Percentiles rank a stretch among this genome's conserved stretches.
These are phyloP conservation scores for Camellia japonica DNA, from an alignment of 148 eudicot species.

Conservation along the genomic window DNA sequence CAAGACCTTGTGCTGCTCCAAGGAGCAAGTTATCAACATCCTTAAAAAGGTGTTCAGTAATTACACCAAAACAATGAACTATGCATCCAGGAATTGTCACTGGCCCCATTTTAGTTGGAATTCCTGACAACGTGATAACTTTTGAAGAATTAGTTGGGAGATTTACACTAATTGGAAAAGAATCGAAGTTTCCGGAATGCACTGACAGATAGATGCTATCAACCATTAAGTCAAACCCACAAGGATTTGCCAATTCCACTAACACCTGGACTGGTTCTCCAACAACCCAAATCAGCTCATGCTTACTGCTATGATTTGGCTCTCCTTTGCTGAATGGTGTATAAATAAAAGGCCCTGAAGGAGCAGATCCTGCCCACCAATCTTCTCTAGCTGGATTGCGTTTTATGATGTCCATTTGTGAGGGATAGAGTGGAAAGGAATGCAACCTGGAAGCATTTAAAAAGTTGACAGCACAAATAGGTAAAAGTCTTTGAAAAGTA, in stretches of 20 bases:
- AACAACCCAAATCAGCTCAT: conserved; percentile 85
- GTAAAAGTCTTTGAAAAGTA: not conserved
- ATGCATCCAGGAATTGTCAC: conserved; percentile 83
- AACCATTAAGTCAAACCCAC: conserved; percentile 82
- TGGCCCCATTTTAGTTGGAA: conserved; percentile 84
- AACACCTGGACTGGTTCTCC: conserved; percentile 95
- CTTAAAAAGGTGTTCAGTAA: conserved; percentile 85
- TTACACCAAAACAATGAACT: conserved; percentile 94
- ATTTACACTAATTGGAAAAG: conserved; percentile 86
- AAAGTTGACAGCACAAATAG: not conserved
- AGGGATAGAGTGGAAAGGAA: conserved; percentile 81
- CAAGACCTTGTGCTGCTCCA: conserved; percentile 95
- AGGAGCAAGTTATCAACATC: conserved; percentile 87
- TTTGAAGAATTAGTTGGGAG: conserved; percentile 91
- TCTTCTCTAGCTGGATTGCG: conserved; percentile 74
- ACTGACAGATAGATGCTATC: conserved; percentile 90
- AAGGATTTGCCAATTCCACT: conserved; percentile 95
- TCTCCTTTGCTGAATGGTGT: conserved; percentile 98
- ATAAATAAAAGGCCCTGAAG: conserved; percentile 93
- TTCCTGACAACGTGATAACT: conserved; percentile 83
- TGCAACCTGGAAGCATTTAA: conserved; percentile 59
- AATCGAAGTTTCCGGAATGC: conserved; percentile 83
- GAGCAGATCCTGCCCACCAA: conserved; percentile 98
- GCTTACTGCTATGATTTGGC: conserved; percentile 54
- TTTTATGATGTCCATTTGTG: conserved; percentile 88